A percentile compares a stretch with the other conserved stretches of the same genome.
phyloP scores from a whole-genome alignment of 2,329 filamentous ascomycete species.

The Lachnellula hyalina region DNA sequence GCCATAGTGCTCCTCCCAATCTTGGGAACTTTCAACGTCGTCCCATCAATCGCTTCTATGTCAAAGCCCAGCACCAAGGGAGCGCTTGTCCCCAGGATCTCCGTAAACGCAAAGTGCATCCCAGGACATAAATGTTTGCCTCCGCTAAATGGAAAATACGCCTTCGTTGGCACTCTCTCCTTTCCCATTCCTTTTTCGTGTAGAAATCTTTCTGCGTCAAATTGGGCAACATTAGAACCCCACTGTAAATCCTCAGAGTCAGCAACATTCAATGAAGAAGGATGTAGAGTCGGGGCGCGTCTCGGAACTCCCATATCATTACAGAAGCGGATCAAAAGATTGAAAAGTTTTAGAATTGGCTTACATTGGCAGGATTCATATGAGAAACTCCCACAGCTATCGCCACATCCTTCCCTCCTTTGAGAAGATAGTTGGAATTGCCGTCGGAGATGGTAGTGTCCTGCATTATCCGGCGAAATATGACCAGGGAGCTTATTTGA shows the following conservation, averaged over 20 bases:
- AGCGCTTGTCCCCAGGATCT: conserved; percentile 32
- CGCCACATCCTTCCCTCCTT: conserved; percentile 37
- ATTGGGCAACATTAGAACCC: conserved; percentile 37
- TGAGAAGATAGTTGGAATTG: conserved; percentile 36
- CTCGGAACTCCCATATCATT: too few species aligned
- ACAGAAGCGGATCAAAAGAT: too few species aligned
- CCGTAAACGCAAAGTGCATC: conserved; percentile 34
- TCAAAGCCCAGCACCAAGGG: conserved; percentile 32
- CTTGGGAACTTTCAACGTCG: conserved; percentile 11
- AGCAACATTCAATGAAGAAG: neutral
- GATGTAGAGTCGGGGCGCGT: too few species aligned
- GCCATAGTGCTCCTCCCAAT: conserved; percentile 10
- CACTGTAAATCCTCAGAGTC: conserved; percentile 24
- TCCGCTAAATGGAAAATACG: conserved; percentile 35
- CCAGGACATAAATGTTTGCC: conserved; percentile 36
- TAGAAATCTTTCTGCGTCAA: conserved; percentile 39
- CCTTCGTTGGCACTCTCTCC: conserved; percentile 13
- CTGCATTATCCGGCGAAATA: conserved; percentile 35
- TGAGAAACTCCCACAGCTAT: conserved; percentile 40
- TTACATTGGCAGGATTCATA: conserved; percentile 28
- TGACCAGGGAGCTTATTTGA: conserved; percentile 34
- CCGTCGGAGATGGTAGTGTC: conserved; percentile 36
- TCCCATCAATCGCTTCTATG: conserved; percentile 9
- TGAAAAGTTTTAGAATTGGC: neutral
- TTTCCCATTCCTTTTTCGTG: conserved; percentile 6